A percentile compares a stretch with the other conserved stretches of the same genome.
These are phyloP conservation scores for Aspergillus sp. DNA, from an alignment of 2,329 filamentous ascomycete species.

Conservation along the genomic window DNA sequence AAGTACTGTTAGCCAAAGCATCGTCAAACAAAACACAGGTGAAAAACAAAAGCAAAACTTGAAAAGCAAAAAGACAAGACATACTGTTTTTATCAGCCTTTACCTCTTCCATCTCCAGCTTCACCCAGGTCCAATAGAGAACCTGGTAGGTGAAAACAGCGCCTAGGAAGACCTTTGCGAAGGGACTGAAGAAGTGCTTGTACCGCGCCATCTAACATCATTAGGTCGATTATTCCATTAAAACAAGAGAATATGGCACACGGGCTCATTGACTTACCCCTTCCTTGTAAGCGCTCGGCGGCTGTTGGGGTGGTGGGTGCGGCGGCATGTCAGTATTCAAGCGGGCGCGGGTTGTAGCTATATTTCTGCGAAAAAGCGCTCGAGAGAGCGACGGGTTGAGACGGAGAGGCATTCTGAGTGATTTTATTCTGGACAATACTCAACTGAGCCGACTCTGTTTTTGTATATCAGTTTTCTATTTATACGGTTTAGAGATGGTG, in stretches of 20 bases:
- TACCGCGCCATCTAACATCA: constrained; percentile 38
- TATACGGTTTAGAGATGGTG: background rate
- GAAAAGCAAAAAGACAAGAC: constrained; percentile 12
- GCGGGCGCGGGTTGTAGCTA: constrained; percentile 14
- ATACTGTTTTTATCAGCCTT: constrained; percentile 43
- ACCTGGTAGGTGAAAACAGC: constrained; percentile 51
- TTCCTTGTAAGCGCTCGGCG: constrained; percentile 26
- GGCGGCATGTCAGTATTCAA: constrained; percentile 1
- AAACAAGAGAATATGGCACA: background rate
- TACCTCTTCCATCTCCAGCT: constrained; percentile 47
- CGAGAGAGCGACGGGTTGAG: background rate
- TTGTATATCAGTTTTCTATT: background rate
- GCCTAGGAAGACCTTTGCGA: constrained; percentile 50
- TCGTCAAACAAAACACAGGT: background rate
- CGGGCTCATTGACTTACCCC: constrained; percentile 24
- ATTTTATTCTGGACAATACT: background rate
- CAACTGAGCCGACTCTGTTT: background rate
- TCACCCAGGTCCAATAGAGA: constrained; percentile 49
- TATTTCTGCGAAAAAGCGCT: background rate
- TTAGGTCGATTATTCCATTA: background rate
- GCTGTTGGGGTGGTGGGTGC: constrained; percentile 1
- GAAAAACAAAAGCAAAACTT: background rate
- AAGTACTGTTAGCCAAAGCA: background rate
- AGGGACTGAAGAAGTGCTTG: constrained; percentile 41
- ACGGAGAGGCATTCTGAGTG: background rate